Percentiles rank a stretch among this genome's conserved stretches.
phyloP scores from a whole-genome alignment of 148 eudicot genomes.

The Beta vulgaris region DNA sequence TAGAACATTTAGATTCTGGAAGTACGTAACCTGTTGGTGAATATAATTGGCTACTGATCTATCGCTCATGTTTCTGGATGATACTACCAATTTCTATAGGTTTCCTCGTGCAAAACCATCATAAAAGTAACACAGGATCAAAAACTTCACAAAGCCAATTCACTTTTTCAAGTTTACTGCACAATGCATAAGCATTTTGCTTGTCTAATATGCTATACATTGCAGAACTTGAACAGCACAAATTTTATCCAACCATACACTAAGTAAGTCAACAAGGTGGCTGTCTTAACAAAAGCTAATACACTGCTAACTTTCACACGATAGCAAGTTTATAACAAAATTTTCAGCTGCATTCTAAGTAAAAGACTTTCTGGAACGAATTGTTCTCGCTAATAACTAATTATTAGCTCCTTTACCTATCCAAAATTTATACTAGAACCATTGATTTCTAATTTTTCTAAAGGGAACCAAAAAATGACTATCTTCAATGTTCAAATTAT shows the following conservation, averaged over 20 bases:
- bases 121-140: neutral
- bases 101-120: neutral
- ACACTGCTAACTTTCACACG: neutral
- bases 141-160: neutral
- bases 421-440: neutral
- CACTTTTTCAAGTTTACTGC: neutral
- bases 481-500: neutral
- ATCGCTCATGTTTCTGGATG: too few species aligned
- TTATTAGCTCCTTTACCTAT: neutral
- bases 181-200: neutral
- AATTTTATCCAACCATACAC: neutral
- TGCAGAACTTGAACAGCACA: neutral
- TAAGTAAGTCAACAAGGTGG: neutral
- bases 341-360: neutral
- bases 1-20: too few species aligned
- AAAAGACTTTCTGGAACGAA: neutral
- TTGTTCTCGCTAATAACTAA: neutral
- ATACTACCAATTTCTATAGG: neutral
- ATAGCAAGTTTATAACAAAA: neutral
- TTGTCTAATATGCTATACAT: neutral
- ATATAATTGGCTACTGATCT: too few species aligned
- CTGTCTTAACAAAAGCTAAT: neutral
- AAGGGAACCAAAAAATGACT: neutral
- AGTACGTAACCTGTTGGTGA: too few species aligned
- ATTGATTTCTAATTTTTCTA: neutral